A percentile compares a stretch with the other conserved stretches of the same genome.
phyloP scores from a whole-genome alignment of 371 early-diverging fungal species.

The Entomophthora muscae region DNA sequence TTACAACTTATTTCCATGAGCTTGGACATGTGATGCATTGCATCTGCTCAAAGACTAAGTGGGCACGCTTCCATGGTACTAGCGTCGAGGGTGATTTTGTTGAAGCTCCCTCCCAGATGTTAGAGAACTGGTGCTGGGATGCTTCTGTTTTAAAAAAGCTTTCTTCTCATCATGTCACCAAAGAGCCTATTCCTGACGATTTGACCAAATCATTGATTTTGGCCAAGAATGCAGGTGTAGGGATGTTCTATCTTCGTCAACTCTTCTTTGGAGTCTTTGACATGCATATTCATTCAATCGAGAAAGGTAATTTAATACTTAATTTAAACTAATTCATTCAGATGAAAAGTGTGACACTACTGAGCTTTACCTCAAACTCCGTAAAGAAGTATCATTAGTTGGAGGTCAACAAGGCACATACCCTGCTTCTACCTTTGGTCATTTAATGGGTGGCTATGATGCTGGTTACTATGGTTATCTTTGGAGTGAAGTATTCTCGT shows the following conservation, averaged over 20 bases:
- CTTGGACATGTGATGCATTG: constrained; percentile 70
- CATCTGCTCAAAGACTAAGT: constrained; percentile 50
- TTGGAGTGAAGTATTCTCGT: constrained; percentile 69
- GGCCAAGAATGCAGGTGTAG: constrained; percentile 55
- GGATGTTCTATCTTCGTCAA: constrained; percentile 51
- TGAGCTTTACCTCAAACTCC: constrained; percentile 35
- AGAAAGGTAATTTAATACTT: constrained; percentile 7
- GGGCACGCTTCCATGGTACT: constrained; percentile 56
- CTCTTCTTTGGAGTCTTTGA: constrained; percentile 61
- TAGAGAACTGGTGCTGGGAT: constrained; percentile 78
- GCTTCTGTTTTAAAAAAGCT: constrained; percentile 41
- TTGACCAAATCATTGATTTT: constrained; percentile 26
- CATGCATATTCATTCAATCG: constrained; percentile 43
- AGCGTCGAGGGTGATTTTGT: constrained; percentile 71
- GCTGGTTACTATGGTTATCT: constrained; percentile 54
- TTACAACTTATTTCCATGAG: constrained; percentile 25
- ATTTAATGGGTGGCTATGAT: constrained; percentile 75
- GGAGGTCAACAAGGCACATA: constrained; percentile 10
- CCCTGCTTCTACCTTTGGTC: constrained; percentile 31
- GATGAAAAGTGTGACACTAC: constrained; percentile 31
- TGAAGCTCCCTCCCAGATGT: constrained; percentile 81
- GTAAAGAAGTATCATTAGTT: constrained; percentile 41
- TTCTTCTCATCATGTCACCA: constrained; percentile 50
- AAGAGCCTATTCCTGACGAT: constrained; percentile 48
- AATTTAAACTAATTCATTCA: constrained; percentile 8